These are phyloP conservation scores for Bipolaris zeicola DNA, from an alignment of 2,329 filamentous ascomycete species.

Conservation along the genomic window DNA sequence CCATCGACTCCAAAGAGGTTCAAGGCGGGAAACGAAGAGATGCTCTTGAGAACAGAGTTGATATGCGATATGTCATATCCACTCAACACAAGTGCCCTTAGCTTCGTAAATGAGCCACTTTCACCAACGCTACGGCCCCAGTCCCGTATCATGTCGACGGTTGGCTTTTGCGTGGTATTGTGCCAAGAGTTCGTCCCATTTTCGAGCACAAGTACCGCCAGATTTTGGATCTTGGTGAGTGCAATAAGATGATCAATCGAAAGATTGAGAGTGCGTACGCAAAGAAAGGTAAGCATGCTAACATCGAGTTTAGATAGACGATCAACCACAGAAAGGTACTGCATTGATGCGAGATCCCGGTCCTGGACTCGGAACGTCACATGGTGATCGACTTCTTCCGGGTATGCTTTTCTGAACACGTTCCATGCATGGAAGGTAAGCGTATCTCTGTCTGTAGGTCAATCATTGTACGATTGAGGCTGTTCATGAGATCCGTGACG, in stretches of 20 bases:
- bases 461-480: background rate
- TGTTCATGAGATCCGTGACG: conserved; percentile 2
- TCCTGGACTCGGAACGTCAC: conserved; percentile 18
- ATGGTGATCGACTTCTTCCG: conserved; percentile 20
- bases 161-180: background rate
- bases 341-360: background rate
- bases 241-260: conserved; percentile 19
- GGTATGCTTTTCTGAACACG: conserved; percentile 26
- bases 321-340: conserved; percentile 21
- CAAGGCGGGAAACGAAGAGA: conserved; percentile 23
- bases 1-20: conserved; percentile 19
- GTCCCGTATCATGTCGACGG: conserved; percentile 13
- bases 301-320: conserved; percentile 21
- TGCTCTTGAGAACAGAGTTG: conserved; percentile 7
- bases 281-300: conserved; percentile 26
- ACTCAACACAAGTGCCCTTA: conserved; percentile 23
- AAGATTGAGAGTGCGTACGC: conserved; percentile 18
- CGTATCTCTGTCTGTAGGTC: conserved; percentile 15
- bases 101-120: conserved; percentile 22
- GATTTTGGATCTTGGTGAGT: conserved; percentile 23
- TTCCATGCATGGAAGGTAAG: conserved; percentile 25
- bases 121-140: conserved; percentile 30
- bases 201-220: conserved; percentile 24
- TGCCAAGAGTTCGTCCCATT: background rate
- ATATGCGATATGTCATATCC: conserved; percentile 12